These are phyloP conservation scores for Neofusicoccum ribis DNA, from an alignment of 2,329 filamentous ascomycete species.

Conservation along the genomic window DNA sequence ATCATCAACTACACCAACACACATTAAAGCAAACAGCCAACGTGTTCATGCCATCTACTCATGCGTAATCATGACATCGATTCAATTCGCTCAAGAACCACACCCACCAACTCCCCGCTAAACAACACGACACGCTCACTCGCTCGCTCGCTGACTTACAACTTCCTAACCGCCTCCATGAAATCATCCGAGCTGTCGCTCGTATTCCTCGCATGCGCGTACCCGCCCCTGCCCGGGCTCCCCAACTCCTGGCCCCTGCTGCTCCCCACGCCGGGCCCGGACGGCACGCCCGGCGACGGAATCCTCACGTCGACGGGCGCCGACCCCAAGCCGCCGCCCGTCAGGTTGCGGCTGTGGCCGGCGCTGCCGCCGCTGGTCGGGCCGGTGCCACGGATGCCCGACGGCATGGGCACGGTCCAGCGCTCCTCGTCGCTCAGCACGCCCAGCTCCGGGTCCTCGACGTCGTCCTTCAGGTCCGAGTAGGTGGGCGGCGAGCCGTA, in stretches of 20 bases:
- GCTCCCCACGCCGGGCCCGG: conserved; percentile 1
- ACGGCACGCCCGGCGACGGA: conserved; percentile 13
- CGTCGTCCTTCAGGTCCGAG: conserved; percentile 5
- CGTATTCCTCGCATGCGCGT: background rate
- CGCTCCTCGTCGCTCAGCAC: conserved; percentile 15
- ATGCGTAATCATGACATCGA: too few species aligned
- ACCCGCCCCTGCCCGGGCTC: background rate
- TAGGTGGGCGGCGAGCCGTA: conserved; percentile 11
- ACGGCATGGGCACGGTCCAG: conserved; percentile 10
- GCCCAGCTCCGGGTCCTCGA: conserved; percentile 4
- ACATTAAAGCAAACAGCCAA: too few species aligned
- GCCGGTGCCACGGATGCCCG: background rate
- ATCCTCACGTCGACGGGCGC: conserved; percentile 8
- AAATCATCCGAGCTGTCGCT: conserved; percentile 6
- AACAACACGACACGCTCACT: background rate
- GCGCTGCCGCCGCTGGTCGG: background rate
- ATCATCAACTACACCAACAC: too few species aligned
- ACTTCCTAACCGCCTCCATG: conserved; percentile 3
- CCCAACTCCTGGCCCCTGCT: conserved; percentile 2
- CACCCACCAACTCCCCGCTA: background rate
- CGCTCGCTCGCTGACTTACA: background rate
- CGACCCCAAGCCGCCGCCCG: background rate
- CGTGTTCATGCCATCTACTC: too few species aligned
- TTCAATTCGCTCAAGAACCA: too few species aligned
- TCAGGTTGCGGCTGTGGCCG: conserved; percentile 3